These are phyloP conservation scores for Aspergillus calidoustus DNA, from an alignment of 2,329 filamentous ascomycete genomes.

Conservation along the genomic window DNA sequence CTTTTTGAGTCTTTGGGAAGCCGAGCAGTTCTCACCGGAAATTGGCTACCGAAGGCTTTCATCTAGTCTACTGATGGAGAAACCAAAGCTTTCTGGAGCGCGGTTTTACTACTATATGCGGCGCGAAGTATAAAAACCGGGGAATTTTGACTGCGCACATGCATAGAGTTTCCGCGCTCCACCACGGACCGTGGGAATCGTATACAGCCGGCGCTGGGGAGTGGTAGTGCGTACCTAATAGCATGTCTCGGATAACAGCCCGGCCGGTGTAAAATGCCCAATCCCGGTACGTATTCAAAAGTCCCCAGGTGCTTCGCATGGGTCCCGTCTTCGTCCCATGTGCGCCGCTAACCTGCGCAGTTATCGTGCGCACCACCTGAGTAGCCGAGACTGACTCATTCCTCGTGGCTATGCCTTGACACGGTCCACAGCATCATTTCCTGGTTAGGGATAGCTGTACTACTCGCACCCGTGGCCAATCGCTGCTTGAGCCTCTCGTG, in stretches of 20 bases:
- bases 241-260: not conserved
- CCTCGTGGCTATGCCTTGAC: conserved; percentile 7
- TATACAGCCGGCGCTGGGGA: not conserved
- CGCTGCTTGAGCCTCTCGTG: not conserved
- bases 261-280: not conserved
- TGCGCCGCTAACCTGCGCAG: conserved; percentile 6
- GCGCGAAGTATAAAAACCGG: not conserved
- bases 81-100: not conserved
- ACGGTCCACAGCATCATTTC: not conserved
- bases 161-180: not conserved
- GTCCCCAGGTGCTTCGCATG: not conserved
- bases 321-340: not conserved
- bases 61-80: not conserved
- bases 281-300: not conserved
- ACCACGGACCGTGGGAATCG: not conserved
- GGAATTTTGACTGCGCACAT: not conserved
- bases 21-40: not conserved
- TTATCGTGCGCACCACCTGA: conserved; percentile 13
- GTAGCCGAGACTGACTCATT: not conserved
- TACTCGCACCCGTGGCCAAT: conserved; percentile 8
- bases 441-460: conserved; percentile 7
- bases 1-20: not conserved
- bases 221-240: not conserved
- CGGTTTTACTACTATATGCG: not conserved
- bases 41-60: not conserved